Base-by-base conservation (phyloP, 805 yeast genomes). In the Komagataella mondaviorum region DNA sequence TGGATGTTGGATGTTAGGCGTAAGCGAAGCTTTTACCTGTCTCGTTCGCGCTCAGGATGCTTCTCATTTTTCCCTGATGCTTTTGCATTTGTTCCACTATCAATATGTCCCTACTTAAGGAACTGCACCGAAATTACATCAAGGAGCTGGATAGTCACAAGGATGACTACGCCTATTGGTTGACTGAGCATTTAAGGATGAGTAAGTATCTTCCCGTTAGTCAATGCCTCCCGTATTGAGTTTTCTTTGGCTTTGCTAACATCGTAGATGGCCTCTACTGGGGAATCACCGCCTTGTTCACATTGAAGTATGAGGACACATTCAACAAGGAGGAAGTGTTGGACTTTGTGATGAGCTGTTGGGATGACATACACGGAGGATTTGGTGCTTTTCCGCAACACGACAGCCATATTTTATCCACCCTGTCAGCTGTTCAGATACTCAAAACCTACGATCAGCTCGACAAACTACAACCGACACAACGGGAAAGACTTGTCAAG, bases 361-460 rank as follows among this genome's bases (percentile, higher is more conserved):
- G 77, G 47, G 75, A 81, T 54, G 60, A 58, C 0, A 63, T 62
- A 17, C 61, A 68, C 17, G 95, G 95, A 17, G 96, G 96, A 1
- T 93, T 90, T 71, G 96, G 91, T 0, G 84, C 98, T 0, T 86
- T 82, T 54, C 95, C 96, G 0, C 70, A 76, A 12, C 98, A 93
- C 60, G 99, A 93, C 63, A 83, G 93, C 0, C 98, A 93, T 64
- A 61, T 91, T 4, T 70, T 88, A 23, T 79, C 88, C 6, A 93
- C 99, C 0, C 67, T 91, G 14, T 88, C 95, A 0, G 99, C 89
- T 0, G 63, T 93, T 3, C 99, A 93, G 64, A 75, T 93, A 0
- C 66, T 93, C 48, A 72, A 79, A 46, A 77, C 86, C 55, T 83
- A 81, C 58, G 83, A 80, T 55, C 71, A 80, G 0, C 58, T 88